phyloP scores from a whole-genome alignment of 768 basidiomycete genomes.

The Xerocomus brunneocitrinus region DNA sequence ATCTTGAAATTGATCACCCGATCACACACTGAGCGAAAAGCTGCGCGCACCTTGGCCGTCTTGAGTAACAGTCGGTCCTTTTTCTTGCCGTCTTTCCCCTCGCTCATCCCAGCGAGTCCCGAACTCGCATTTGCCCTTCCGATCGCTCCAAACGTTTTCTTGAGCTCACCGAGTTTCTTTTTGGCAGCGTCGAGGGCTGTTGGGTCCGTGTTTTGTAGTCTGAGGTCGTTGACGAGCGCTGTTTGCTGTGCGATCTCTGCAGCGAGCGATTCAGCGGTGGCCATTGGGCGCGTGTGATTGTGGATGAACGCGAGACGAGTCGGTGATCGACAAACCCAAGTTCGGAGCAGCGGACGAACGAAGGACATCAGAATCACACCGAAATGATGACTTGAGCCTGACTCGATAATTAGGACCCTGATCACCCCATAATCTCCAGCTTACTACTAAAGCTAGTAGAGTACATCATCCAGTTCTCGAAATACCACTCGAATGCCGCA shows the following conservation, averaged over 20 bases:
- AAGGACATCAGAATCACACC: conserved; percentile 15
- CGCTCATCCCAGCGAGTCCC: conserved; percentile 27
- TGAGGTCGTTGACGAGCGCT: conserved; percentile 56
- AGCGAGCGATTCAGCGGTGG: conserved; percentile 42
- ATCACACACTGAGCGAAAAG: background rate
- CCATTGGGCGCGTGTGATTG: conserved; percentile 32
- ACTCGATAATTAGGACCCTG: conserved; percentile 24
- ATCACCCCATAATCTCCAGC: conserved; percentile 11
- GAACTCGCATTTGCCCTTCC: conserved; percentile 26
- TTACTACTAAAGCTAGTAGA: background rate
- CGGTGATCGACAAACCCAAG: conserved; percentile 34
- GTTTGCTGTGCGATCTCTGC: conserved; percentile 55
- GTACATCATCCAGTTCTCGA: conserved; percentile 9
- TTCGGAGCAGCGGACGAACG: conserved; percentile 15
- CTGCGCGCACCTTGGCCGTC: conserved; percentile 75
- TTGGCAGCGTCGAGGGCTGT: conserved; percentile 54
- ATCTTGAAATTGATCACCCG: background rate
- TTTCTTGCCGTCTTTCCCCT: conserved; percentile 53
- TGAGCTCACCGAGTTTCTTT: conserved; percentile 67
- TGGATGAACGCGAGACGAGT: conserved; percentile 10
- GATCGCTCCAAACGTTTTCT: conserved; percentile 48
- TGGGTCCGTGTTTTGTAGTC: conserved; percentile 50
- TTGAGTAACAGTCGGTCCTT: conserved; percentile 76
- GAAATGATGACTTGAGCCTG: conserved; percentile 9
- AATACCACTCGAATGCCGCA: conserved; percentile 20